Conservation (phyloP, 2,329 filamentous ascomycete species). For the Phoma sp. region DNA sequence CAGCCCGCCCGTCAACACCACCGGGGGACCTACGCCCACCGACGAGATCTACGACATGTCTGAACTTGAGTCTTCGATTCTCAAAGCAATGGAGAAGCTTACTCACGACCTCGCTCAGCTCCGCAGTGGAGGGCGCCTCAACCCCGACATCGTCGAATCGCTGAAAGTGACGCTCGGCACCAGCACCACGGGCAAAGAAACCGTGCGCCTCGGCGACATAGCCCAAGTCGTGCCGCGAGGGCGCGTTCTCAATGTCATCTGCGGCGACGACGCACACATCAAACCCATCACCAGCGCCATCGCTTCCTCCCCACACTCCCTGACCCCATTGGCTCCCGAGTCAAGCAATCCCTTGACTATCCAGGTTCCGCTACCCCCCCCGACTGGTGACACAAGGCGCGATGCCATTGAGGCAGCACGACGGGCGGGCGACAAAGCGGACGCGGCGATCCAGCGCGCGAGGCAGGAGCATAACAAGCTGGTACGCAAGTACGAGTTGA, state of each 20-base stretch:
- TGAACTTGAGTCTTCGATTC: slow-evolving; percentile 62
- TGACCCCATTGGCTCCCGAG: slow-evolving; percentile 58
- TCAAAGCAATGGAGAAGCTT: slow-evolving; percentile 61
- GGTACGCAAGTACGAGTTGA: slow-evolving; percentile 51
- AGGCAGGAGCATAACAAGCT: slow-evolving; percentile 57
- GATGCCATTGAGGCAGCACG: slow-evolving; percentile 47
- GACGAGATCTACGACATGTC: slow-evolving; percentile 68
- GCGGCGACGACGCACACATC: slow-evolving; percentile 67
- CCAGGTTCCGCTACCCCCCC: slow-evolving; percentile 62
- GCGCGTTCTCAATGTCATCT: slow-evolving; percentile 65
- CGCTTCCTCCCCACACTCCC: slow-evolving; percentile 56
- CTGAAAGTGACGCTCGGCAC: slow-evolving; percentile 65
- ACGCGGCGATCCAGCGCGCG: slow-evolving; percentile 51
- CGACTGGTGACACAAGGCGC: slow-evolving; percentile 62
- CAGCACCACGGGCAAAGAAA: slow-evolving; percentile 52
- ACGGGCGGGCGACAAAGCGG: slow-evolving; percentile 52
- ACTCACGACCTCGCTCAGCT: slow-evolving; percentile 68
- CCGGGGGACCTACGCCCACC: slow-evolving; percentile 38
- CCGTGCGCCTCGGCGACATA: slow-evolving; percentile 64
- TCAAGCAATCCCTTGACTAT: slow-evolving; percentile 58
- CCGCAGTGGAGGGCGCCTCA: slow-evolving; percentile 66
- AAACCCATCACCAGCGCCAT: slow-evolving; percentile 62
- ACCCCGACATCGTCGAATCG: slow-evolving; percentile 65
- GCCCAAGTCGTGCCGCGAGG: slow-evolving; percentile 72
- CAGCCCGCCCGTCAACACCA: slow-evolving; percentile 35